Base-by-base conservation (phyloP, 805 yeast genomes). In the Kodamaea neixiangensis region DNA sequence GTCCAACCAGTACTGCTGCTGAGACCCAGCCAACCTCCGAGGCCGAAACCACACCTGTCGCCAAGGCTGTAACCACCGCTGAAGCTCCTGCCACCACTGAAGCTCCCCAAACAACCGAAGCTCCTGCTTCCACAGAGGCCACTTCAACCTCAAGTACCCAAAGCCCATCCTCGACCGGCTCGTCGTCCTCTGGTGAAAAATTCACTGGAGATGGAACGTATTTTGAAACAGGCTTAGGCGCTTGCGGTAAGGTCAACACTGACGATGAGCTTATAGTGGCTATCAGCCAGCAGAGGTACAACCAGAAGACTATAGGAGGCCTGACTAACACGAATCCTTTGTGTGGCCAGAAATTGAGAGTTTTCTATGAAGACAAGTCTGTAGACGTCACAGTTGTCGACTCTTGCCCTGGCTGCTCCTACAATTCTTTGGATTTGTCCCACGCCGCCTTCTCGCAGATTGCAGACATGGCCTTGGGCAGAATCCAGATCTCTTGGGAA, bases 381-480 rank as follows among this genome's bases (percentile, higher is more conserved):
- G 85, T 81, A 51, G 73, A 70, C 41, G 87, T 83, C 45, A 77
- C 78, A 18, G 82, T 82, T 46, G 78, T 73, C 37, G 87, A 83
- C 66, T 68, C 77, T 55, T 83, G 87, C 67, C 78, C 70, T 48
- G 85, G 80, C 19, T 83, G 87, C 60, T 55, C 64, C 20, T 60
- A 66, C 46, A 63, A 78, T 51, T 80, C 76, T 58, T 75, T 83
- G 52, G 87, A 83, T 58, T 72, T 83, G 50, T 79, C 86, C n/a
- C 86, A 86, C 7, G 61, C 79, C 50, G 87, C 87, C 4, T 83
- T 83, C 61, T 48, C 66, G 35, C 59, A 69, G 54, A 66, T 83
- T 53, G 86, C 85, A 13, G 79, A 75, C 58, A 64, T 68, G 62
- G 68, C 63, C 47, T 77, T 73, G 58, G 88, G 87, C 41, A 76